Evolutionary conservation across 1,284 basidiomycete species (phyloP).

Genomic region (Leccinum variabile): DNA sequence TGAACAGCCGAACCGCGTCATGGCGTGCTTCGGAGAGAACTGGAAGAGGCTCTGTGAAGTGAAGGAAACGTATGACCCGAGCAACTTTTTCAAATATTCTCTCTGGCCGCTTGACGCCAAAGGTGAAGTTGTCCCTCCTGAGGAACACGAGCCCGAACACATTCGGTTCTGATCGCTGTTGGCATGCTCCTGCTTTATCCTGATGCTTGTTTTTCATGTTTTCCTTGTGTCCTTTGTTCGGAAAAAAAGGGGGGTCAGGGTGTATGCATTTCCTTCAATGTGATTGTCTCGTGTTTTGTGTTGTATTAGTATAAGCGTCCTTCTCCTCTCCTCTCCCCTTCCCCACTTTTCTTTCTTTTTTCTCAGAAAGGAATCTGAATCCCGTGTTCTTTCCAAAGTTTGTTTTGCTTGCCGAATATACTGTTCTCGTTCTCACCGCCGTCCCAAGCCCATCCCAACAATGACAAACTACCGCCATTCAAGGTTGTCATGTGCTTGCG

Average conservation of each 20-base stretch:
- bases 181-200: neutral
- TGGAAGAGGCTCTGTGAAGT: constrained; percentile 68
- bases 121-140: constrained; percentile 48
- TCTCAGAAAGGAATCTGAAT: neutral
- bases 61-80: constrained; percentile 75
- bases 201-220: neutral
- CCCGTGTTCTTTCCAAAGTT: neutral
- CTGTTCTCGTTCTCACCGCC: neutral
- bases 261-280: neutral
- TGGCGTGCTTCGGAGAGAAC: constrained; percentile 70
- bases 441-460: neutral
- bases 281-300: neutral
- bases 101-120: constrained; percentile 72
- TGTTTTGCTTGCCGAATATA: neutral
- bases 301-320: neutral
- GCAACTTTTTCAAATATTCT: constrained; percentile 67
- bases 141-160: constrained; percentile 56
- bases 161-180: constrained; percentile 36
- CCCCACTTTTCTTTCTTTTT: neutral
- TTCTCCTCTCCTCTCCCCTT: neutral
- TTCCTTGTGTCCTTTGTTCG: neutral
- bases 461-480: neutral
- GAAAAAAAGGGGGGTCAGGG: neutral
- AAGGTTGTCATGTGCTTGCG: neutral
- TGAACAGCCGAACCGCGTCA: constrained; percentile 61